Evolutionary conservation across 345 rosid genomes (phyloP), one percentile per base, ranked within the genome.

Genomic region (Lepidium africanum): DNA sequence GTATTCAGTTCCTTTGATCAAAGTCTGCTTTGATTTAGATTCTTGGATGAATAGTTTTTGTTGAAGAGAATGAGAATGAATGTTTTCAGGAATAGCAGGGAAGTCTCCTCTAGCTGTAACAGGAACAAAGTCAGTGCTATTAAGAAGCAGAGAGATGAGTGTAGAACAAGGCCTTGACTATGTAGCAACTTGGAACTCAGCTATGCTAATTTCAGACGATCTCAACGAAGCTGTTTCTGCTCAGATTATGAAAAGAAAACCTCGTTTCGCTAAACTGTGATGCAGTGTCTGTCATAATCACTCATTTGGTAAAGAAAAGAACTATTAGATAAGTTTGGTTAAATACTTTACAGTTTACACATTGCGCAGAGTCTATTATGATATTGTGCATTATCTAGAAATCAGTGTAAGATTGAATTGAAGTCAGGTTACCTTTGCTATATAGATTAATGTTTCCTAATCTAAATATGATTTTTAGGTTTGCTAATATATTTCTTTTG

Each of bases 161-260:
- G 4, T 88, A 38, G 97, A 85, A 6, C 95, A 93, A 79, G 97
- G 96, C 1, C 75, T 90, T 79, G 97, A 93, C 72, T 88, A 88
- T 15, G 86, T 87, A 1, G 92, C 97, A 0, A 87, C 92, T 59
- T 90, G 97, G 96, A 93, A 90, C 77, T 83, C 96, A 1, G 82
- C 83, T 4, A 81, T 88, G 96, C 87, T 90, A 42, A 23, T 85
- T 40, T 90, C 96, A 0, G 69, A 82, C 16, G 97, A 93, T 77
- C 78, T 87, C 13, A 76, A 14, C 3, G 89, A 93, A 66, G 96
- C 94, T 1, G 38, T 86, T 6, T 76, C 81, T 6, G 88, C 98
- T 2, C 75, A 72, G 10, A 7, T 39, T 40, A 80, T 80, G 72
- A 93, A 87, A 75, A 63, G 81, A 59, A 81, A 78, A 50, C 84